Conservation (phyloP, 129 eudicot species). For the Apium graveolens region DNA sequence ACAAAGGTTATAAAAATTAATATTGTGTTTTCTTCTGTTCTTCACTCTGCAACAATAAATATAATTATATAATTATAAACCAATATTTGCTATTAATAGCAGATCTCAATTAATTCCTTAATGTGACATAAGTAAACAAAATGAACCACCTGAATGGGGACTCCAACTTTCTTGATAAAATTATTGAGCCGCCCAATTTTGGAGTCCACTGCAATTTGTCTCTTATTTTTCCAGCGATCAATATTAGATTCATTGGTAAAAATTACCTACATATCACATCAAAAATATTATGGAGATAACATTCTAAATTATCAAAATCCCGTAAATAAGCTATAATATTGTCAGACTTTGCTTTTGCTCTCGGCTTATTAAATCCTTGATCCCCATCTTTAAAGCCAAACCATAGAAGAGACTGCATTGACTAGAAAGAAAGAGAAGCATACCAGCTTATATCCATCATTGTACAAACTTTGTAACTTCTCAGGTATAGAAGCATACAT, state of each 20-base stretch:
- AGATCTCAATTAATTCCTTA: not conserved
- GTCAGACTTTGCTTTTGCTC: not conserved
- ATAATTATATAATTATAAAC: too few relatives aligned
- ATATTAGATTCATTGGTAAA: conserved; percentile 93
- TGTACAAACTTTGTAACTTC: conserved; percentile 71
- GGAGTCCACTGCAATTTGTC: conserved; percentile 92
- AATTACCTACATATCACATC: conserved; percentile 45
- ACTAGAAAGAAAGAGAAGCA: conserved; percentile 5
- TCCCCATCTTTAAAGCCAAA: not conserved
- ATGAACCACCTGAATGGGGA: conserved; percentile 71
- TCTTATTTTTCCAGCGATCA: conserved; percentile 91
- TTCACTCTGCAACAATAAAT: not conserved
- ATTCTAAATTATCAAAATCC: not conserved
- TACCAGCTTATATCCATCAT: conserved; percentile 89
- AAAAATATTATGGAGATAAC: not conserved
- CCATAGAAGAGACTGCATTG: not conserved
- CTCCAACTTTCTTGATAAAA: conserved; percentile 60
- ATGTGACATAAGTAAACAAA: not conserved
- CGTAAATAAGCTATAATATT: not conserved
- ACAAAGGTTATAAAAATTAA: not conserved
- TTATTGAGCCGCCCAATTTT: conserved; percentile 77
- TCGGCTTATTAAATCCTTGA: conserved; percentile 3
- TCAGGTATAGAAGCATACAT: conserved; percentile 93
- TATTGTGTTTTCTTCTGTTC: not conserved
- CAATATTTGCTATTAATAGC: not conserved